Evolutionary conservation across 169 alveolate species (phyloP), one percentile per base, ranked within the genome.

Genomic region (Eimeria tenella): DNA sequence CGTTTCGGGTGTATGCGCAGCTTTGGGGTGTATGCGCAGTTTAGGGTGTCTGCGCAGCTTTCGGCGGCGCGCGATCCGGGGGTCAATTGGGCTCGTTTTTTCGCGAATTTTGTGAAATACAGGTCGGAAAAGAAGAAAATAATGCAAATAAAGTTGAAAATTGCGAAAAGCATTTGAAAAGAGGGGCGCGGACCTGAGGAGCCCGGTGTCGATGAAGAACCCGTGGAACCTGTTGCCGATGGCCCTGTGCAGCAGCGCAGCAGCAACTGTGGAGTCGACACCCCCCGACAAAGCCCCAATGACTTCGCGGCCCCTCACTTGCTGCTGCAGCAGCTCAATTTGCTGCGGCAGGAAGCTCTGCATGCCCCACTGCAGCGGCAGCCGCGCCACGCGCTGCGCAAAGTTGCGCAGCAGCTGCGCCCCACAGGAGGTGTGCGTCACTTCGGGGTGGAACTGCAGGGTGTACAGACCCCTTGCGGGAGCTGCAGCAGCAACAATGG

Each of bases 381-480:
- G 9, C 9, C 63, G n/a, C 31, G 71, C 56, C 0, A 86, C 93
- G 50, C 82, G 63, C 53, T 83, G 77, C 81, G 74, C 92, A 53
- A 95, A 95, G 95, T 86, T 94, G 79, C 93, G 93, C 71, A 95
- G 90, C 93, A 95, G 90, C 81, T 56, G 56, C 49, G 90, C 89
- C 9, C 97, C 97, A 56, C 93, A 63, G 53, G 93, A 93, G 0
- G 96, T 94, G 92, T 95, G 97, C 4, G 97, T 92, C 84, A 95
- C 97, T 83, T 95, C 97, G 5, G 97, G 97, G 53, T 95, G 97
- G 82, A 95, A 95, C 93, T 95, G 97, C 68, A 95, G 90, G n/a
- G 96, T 96, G 65, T 82, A 95, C 75, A 95, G 55, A 62, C 83
- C 93, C 13, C 89, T 82, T 11, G 2, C 86, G 63, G 62, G 81